phyloP scores from a whole-genome alignment of 495 filamentous ascomycete species.

The Thozetella sp. region DNA sequence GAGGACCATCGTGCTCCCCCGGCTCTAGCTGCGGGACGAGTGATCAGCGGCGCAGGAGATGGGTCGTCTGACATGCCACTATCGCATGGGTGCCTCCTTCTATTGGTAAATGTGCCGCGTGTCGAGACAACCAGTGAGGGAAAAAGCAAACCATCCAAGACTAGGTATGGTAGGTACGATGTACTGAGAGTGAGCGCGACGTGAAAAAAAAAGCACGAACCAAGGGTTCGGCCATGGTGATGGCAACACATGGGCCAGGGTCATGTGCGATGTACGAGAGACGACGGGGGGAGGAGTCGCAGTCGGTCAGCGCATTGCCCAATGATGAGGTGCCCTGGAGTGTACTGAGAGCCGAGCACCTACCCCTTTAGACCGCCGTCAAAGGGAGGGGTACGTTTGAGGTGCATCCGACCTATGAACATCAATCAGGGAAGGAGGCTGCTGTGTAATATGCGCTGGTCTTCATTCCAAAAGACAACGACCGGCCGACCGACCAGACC shows the following conservation, averaged over 20 bases:
- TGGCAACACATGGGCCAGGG: constrained; percentile 2
- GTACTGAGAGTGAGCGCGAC: background rate
- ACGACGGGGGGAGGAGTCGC: background rate
- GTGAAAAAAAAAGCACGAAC: background rate
- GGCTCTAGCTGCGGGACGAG: background rate
- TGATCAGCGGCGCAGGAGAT: background rate
- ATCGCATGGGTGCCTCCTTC: background rate
- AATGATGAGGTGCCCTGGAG: background rate
- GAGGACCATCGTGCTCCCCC: background rate
- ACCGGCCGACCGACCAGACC: no score
- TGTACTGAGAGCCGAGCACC: no score
- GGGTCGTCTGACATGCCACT: constrained; percentile 1
- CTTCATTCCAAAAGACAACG: no score
- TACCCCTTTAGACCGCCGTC: no score
- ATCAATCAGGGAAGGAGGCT: no score
- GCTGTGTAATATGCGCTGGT: no score
- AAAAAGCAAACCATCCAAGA: background rate
- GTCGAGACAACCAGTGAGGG: background rate
- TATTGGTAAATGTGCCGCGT: background rate
- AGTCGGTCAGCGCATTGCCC: background rate
- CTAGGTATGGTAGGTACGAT: no score
- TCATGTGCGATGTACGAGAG: background rate
- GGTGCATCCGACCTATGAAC: no score
- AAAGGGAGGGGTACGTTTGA: no score
- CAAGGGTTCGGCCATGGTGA: background rate